Conservation (phyloP, 2,329 filamentous ascomycete genomes). For the Fusarium veterinarium region DNA sequence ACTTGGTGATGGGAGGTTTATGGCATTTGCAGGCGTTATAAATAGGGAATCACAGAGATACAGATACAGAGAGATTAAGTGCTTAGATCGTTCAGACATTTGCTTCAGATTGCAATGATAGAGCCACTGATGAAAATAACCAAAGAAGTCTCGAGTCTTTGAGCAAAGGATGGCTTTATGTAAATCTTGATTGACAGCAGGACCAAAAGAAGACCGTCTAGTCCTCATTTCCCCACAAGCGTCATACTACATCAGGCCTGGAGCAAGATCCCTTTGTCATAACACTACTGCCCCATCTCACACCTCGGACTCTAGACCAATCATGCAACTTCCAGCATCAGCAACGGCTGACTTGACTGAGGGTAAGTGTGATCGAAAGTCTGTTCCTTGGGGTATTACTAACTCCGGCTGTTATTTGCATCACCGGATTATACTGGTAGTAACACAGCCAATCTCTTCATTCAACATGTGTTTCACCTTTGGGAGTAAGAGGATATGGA, state of each 20-base stretch:
- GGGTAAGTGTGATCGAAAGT: no score
- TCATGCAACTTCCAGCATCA: no score
- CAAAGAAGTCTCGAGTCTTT: background rate
- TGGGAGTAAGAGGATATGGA: background rate
- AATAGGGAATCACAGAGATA: background rate
- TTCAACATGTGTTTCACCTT: background rate
- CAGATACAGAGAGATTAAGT: background rate
- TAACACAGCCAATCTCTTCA: background rate
- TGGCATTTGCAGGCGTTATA: background rate
- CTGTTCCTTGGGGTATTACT: no score
- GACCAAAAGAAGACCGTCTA: no score
- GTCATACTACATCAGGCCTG: no score
- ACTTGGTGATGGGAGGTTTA: background rate
- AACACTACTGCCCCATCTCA: no score
- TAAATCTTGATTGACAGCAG: background rate
- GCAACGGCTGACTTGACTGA: no score
- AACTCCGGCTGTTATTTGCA: no score
- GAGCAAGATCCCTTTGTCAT: no score
- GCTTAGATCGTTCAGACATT: background rate
- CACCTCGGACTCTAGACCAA: no score
- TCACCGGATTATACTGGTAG: no score
- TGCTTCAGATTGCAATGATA: background rate
- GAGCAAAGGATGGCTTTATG: background rate
- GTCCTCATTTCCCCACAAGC: no score
- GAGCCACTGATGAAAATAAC: rapidly evolving